Base-by-base conservation (phyloP, 2,329 filamentous ascomycete genomes). In the Ceratocystiopsis brevicomis region DNA sequence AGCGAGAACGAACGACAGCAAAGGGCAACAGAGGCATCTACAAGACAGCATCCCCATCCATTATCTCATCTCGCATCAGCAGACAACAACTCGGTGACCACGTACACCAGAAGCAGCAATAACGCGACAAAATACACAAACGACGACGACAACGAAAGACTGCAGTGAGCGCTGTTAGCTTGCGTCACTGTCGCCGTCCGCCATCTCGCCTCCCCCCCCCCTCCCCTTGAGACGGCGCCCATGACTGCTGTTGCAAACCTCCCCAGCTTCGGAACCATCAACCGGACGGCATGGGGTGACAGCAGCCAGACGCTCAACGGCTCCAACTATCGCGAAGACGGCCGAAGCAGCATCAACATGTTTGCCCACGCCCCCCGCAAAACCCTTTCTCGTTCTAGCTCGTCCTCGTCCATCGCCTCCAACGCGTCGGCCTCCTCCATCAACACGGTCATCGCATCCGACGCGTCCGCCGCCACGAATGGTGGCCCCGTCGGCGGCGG, bases 281-380 rank as follows among this genome's bases (percentile, higher is more conserved):
- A 71, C 56, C 68, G 74, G 60, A 67, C 72, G 67, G 67, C 65
- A 77, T 79, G 75, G 75, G 66, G 69, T 58, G 76, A 68, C 62
- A 66, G 67, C 53, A 58, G 59, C 47, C 64, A 66, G 54, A 53
- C 60, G 45, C 61, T 64, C 53, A 66, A 72, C 65, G 43, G 42
- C 25, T 70, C 79, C 57, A 82, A 85, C 76, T 83, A 81, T 63
- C 65, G 78, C 59, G 85, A 93, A 65, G 84, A 93, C 62, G 76
- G 80, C 51, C 76, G 81, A 63, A 79, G 81, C 60, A 87, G 92
- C 73, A 84, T 92, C 64, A 79, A 81, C 60, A 87, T 93, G 73
- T 84, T 92, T 60, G 79, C 83, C 71, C 25, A 4, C 25, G 10
- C 25, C 25, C 82, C 84, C 56, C 83, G 86, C 54, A 95, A 94